These are phyloP conservation scores for Fusarium chaquense DNA, from an alignment of 2,329 filamentous ascomycete genomes.

Conservation along the genomic window DNA sequence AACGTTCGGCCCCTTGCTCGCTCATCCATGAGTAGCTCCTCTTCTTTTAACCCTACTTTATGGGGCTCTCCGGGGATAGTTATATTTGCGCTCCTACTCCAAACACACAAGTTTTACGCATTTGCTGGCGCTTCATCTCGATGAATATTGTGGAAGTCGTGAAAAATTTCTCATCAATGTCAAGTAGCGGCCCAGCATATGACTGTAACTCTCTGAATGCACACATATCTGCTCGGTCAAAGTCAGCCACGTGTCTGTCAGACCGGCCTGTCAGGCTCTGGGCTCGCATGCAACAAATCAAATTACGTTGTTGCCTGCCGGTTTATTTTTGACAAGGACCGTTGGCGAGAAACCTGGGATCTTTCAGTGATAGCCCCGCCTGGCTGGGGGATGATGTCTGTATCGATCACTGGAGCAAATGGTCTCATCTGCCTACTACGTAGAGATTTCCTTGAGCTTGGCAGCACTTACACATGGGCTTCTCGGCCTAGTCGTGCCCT, in stretches of 20 bases:
- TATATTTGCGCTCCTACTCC: slow-evolving; percentile 21
- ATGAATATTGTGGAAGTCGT: slow-evolving; percentile 4
- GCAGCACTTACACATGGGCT: slow-evolving; percentile 29
- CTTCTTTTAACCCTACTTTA: slow-evolving; percentile 32
- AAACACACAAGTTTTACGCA: slow-evolving; percentile 19
- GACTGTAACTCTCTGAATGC: slow-evolving; percentile 16
- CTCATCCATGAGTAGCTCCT: slow-evolving; percentile 20
- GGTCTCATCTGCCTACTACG: slow-evolving; percentile 21
- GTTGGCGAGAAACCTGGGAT: slow-evolving; percentile 22
- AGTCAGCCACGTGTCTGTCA: slow-evolving; percentile 32
- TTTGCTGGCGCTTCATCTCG: slow-evolving; percentile 15
- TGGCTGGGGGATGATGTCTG: slow-evolving; percentile 29
- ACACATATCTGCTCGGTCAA: slow-evolving; percentile 25
- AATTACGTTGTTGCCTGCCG: slow-evolving; percentile 27
- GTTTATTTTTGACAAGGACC: slow-evolving; percentile 15
- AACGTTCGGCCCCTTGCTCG: slow-evolving; percentile 26
- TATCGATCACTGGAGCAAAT: slow-evolving; percentile 27
- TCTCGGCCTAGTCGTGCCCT: slow-evolving; percentile 39
- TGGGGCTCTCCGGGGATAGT: slow-evolving; percentile 28
- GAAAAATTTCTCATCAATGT: slow-evolving; percentile 13
- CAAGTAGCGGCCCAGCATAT: slow-evolving; percentile 21
- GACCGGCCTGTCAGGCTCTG: slow-evolving; percentile 15
- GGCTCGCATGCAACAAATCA: slow-evolving; percentile 25
- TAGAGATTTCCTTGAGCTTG: slow-evolving; percentile 36
- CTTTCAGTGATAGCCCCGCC: slow-evolving; percentile 35